Conservation (phyloP, 2,329 filamentous ascomycete genomes). For the Truncatella angustata region DNA sequence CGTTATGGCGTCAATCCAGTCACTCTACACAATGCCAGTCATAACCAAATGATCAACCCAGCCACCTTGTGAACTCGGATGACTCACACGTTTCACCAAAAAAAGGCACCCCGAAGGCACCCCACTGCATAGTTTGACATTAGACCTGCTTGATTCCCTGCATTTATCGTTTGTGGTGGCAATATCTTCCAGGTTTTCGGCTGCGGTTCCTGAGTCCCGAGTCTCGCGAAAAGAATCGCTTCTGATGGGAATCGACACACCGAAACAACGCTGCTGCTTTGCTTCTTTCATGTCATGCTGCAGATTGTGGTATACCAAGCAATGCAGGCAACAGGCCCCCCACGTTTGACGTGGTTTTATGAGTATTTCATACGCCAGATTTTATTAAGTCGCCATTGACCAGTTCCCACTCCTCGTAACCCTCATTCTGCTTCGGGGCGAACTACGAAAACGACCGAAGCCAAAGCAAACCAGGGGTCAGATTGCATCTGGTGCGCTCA, state of each 20-base stretch:
- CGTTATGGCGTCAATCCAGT: too few species aligned
- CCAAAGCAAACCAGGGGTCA: slow-evolving; percentile 21
- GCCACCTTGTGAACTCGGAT: slow-evolving; percentile 13
- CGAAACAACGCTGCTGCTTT: not conserved
- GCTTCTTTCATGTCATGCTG: not conserved
- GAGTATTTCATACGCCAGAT: too few species aligned
- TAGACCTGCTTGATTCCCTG: not conserved
- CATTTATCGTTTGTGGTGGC: not conserved
- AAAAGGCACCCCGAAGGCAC: too few species aligned
- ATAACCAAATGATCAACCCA: not conserved
- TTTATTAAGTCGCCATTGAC: too few species aligned
- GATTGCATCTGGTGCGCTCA: slow-evolving; percentile 15
- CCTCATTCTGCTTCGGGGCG: too few species aligned
- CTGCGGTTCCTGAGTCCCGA: not conserved
- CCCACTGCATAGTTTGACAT: not conserved
- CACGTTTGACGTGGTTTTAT: too few species aligned
- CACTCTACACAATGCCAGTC: too few species aligned
- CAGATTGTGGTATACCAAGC: too few species aligned
- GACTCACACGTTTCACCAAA: slow-evolving; percentile 19
- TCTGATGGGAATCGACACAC: not conserved
- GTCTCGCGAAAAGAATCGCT: not conserved
- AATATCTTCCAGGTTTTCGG: not conserved
- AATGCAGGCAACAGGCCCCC: too few species aligned
- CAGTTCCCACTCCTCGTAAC: too few species aligned
- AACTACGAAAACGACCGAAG: too few species aligned